Evolutionary conservation across 108 stramenopile species (phyloP).

Genomic region (Cyclotella baltica): DNA sequence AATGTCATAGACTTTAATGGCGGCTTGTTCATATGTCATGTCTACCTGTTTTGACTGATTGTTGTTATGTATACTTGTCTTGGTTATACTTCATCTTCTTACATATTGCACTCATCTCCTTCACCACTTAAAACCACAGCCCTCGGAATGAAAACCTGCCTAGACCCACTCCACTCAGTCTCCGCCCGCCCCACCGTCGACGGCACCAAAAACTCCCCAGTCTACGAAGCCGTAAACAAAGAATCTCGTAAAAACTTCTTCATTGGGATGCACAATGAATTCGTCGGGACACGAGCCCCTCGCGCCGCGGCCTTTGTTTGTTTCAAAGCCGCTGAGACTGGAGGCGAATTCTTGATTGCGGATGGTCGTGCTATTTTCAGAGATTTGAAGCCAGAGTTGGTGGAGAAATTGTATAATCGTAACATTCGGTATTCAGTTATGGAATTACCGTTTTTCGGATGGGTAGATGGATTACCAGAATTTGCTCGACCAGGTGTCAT

Average conservation of each 20-base stretch:
- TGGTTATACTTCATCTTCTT: no score
- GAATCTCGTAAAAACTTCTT: conserved; percentile 92
- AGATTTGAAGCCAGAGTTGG: conserved; percentile 73
- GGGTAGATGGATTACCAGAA: conserved; percentile 78
- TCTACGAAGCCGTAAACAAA: conserved; percentile 94
- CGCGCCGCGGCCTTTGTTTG: conserved; percentile 92
- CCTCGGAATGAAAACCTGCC: conserved; percentile 83
- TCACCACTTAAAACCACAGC: conserved; percentile 23
- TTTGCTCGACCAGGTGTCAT: conserved; percentile 66
- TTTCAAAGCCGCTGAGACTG: conserved; percentile 90
- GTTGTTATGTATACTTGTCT: no score
- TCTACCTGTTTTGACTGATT: no score
- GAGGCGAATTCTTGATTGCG: conserved; percentile 91
- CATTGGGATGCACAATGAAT: conserved; percentile 95
- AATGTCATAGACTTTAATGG: no score
- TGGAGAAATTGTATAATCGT: conserved; percentile 80
- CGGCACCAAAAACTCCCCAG: conserved; percentile 79
- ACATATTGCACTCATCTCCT: background rate
- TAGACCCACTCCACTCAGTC: conserved; percentile 89
- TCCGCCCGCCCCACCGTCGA: conserved; percentile 88
- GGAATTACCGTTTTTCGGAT: conserved; percentile 93
- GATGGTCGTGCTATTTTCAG: conserved; percentile 86
- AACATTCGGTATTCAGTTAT: conserved; percentile 88
- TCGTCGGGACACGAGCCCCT: conserved; percentile 89
- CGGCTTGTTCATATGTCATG: no score